Evolutionary conservation across 108 stramenopile species (phyloP), one percentile per base, ranked within the genome.

Genomic region (Cylindrotheca fusiformis): DNA sequence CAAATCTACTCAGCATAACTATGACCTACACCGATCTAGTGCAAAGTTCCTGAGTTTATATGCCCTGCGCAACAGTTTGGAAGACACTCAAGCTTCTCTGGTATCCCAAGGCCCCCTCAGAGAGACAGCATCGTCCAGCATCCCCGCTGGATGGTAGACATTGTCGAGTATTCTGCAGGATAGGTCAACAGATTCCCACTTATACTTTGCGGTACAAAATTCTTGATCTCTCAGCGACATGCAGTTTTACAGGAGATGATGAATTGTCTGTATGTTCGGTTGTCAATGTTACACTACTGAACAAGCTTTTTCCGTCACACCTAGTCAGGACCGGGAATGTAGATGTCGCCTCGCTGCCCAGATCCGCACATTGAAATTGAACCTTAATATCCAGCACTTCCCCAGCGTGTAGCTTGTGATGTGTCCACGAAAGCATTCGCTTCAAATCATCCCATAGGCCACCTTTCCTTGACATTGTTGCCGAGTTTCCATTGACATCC

Each of bases 361-460:
- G 26, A 32, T 2, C 27, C 19, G 6, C 27, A 53, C 27, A 41
- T 29, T 63, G 25, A 48, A 82, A 81, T 48, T 77, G 70, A 3
- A 56, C 55, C 55, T 80, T 75, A 30, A 86, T 58, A 52, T 82
- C 84, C 47, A 81, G 27, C 10, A 58, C 52, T 63, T 80, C 65
- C 22, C 85, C 79, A 0, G 81, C 78, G 25, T 50, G 31, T 31
- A 83, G 56, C 6, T 32, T 44, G 6, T 68, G 48, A 23, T 55
- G 19, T 2, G 58, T 54, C 78, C 79, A 86, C 5, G 61, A 36
- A 28, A 86, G 48, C 4, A 63, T 66, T 30, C 85, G 76, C 72
- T 83, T 80, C 68, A 86, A 59, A 4, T 70, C 69, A 68, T 86
- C 78, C 84, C 84, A 86, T 5, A 76, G 56, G 1, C 84, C 84